Percentiles rank a stretch among this genome's conserved stretches.
phyloP scores from a whole-genome alignment of 1,284 basidiomycete genomes.

The Thecaphora frezii region DNA sequence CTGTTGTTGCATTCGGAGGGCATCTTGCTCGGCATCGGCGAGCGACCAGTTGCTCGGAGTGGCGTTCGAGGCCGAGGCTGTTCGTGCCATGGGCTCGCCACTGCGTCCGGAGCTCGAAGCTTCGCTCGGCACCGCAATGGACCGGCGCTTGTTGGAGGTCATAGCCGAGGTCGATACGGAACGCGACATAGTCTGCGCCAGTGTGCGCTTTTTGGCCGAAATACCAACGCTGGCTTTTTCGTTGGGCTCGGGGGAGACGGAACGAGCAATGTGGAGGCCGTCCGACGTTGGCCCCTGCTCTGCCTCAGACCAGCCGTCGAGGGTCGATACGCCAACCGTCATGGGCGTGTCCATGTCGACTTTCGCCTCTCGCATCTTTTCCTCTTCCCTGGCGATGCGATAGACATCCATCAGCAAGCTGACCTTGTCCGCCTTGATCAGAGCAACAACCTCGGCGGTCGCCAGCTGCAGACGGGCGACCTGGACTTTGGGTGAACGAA shows the following conservation, averaged over 20 bases:
- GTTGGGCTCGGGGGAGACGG: constrained; percentile 13
- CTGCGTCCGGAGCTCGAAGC: neutral
- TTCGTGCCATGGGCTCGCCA: neutral
- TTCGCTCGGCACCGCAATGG: constrained; percentile 2
- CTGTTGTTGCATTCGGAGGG: neutral
- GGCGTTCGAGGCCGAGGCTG: neutral
- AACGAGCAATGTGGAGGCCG: constrained; percentile 18
- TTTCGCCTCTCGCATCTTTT: constrained; percentile 39
- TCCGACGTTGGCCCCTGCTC: constrained; percentile 9
- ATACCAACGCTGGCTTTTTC: constrained; percentile 6
- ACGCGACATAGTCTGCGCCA: neutral
- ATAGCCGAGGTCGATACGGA: neutral
- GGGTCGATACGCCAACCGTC: constrained; percentile 43
- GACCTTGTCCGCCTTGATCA: constrained; percentile 62
- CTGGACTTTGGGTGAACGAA: constrained; percentile 59
- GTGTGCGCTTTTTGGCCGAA: neutral
- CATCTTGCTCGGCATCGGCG: neutral
- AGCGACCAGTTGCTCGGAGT: neutral
- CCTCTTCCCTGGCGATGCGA: constrained; percentile 61
- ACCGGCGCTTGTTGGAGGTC: neutral
- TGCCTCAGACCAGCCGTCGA: constrained; percentile 45
- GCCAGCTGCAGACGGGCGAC: constrained; percentile 62
- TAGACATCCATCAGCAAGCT: constrained; percentile 63
- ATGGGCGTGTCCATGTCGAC: constrained; percentile 28
- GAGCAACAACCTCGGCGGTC: constrained; percentile 62